phyloP scores from a whole-genome alignment of 2,329 filamentous ascomycete species.

The Apiospora rasikravindrae region DNA sequence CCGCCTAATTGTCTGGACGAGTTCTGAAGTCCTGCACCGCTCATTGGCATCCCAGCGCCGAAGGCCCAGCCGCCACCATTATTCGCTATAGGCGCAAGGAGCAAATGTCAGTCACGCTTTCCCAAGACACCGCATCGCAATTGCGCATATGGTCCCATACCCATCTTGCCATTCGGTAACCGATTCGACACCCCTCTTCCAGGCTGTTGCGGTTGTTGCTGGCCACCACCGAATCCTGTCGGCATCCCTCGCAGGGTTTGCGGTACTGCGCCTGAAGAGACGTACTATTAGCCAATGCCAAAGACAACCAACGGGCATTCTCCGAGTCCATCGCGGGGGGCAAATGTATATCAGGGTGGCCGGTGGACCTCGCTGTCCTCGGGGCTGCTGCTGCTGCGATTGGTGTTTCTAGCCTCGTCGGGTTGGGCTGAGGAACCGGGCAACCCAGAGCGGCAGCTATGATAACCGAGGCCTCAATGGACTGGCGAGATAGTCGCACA shows the following conservation, averaged over 20 bases:
- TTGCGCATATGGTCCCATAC: slow-evolving; percentile 47
- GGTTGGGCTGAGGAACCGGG: background rate
- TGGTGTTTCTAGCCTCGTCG: slow-evolving; percentile 8
- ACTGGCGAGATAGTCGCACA: slow-evolving; percentile 20
- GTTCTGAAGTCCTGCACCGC: slow-evolving; percentile 58
- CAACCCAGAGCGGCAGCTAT: background rate
- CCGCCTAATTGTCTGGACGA: slow-evolving; percentile 60
- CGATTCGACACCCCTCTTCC: slow-evolving; percentile 61
- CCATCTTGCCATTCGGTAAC: slow-evolving; percentile 70
- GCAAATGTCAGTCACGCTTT: slow-evolving; percentile 35
- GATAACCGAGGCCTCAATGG: slow-evolving; percentile 12
- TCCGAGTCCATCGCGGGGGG: background rate
- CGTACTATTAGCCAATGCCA: slow-evolving; percentile 15
- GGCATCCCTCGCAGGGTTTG: slow-evolving; percentile 68
- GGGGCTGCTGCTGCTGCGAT: background rate
- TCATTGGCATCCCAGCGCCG: slow-evolving; percentile 66
- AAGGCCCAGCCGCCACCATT: slow-evolving; percentile 67
- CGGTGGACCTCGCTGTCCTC: background rate
- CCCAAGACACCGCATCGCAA: slow-evolving; percentile 17
- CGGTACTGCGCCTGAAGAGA: slow-evolving; percentile 58
- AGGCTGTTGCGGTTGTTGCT: slow-evolving; percentile 63
- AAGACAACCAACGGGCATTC: background rate
- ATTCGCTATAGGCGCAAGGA: slow-evolving; percentile 44
- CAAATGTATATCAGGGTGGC: background rate
- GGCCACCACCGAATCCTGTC: slow-evolving; percentile 61